Evolutionary conservation across 2,329 filamentous ascomycete genomes (phyloP), one percentile per base, ranked within the genome.

Genomic region (Ceratocystis huliohia): DNA sequence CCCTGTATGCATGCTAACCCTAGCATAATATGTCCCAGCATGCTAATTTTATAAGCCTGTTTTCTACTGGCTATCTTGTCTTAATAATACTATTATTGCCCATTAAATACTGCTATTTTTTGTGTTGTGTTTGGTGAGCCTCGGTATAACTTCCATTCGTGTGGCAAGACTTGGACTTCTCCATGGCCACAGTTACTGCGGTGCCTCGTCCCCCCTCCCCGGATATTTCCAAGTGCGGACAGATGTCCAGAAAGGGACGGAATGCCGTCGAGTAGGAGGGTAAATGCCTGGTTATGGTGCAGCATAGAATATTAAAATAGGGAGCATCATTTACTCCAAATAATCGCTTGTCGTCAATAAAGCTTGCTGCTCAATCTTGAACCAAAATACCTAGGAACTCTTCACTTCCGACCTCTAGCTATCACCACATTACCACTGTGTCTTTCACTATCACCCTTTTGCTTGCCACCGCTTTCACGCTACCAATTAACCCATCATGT

Each of bases 201-300:
- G 28, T 8, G 25, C 30, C 28, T 5, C 28, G 1, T 25, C 6
- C 33, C 33, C 33, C 10, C 33, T 13, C 53, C 22, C 22, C 53
- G 53, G 53, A 28, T 33, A 33, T 15, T 33, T 41, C 33, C 37
- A 30, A n/a, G 30, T 13, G 22, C 53, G 53, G 53, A 57, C 10
- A 57, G 53, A 57, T 57, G 53, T 17, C 53, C 3, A 57, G 53
- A 57, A 57, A 30, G 53, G 53, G 53, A 57, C 53, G 25, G 53
- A 57, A 57, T 30, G 53, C 53, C 53, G 53, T 28, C 15, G 10
- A 15, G 30, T 13, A 28, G 25, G 7, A 57, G n/a, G 53, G 20
- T 28, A 25, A 22, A 57, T 33, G 15, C 22, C 17, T 3, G 37
- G 37, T 4, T 13, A 13, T 41, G 37, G 37, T 41, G 37, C 37